Base-by-base conservation (phyloP, 768 basidiomycete species). In the Boletus reticulatus region DNA sequence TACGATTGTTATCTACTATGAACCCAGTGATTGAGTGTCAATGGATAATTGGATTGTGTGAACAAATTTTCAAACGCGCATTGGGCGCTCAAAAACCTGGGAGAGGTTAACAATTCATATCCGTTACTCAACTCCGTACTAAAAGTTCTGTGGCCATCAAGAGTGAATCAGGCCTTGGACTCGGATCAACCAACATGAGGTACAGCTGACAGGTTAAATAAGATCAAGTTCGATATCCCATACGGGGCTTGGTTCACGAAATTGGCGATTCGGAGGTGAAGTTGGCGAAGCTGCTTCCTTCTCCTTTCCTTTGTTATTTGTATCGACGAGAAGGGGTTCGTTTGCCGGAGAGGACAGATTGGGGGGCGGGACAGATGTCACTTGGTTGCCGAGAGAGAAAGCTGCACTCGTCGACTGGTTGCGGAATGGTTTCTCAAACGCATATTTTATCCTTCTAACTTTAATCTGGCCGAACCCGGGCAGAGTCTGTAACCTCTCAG, bases 381-480 rank as follows among this genome's bases (percentile, higher is more conserved):
- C 41, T 55, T 74, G 73, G 38, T 69, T 62, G 22, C 68, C 61
- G 31, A 68, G 62, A 24, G 70, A 69, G 37, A 74, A 76, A 38
- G 73, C 70, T 38, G 73, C 72, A 43, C 75, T 80, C 3, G 87
- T 85, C 8, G 82, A 76, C 50, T 81, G 78, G 54, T 89, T 86
- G 48, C 88, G 79, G 71, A 99, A 89, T 0, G 93, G 92, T 56
- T 89, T 88, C 53, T 90, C 87, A 72, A 99, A 95, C 0, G 94
- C 92, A 53, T 92, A 95, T 62, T 88, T 87, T 34, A 98, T 80
- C 41, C 95, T 87, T 64, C 84, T 89, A 54, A 96, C 94, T 71
- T 98, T 98, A 46, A 94, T 87, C 59, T 91, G 90, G 10, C 95
- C 96, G 50, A 98, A 88, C 1, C 97, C 97, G 1, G 97, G 96